Percentiles rank a stretch among this genome's conserved stretches.
Evolutionary conservation across 805 yeast genomes (phyloP).

Genomic region (Saccharomycopsis synnaedendra): DNA sequence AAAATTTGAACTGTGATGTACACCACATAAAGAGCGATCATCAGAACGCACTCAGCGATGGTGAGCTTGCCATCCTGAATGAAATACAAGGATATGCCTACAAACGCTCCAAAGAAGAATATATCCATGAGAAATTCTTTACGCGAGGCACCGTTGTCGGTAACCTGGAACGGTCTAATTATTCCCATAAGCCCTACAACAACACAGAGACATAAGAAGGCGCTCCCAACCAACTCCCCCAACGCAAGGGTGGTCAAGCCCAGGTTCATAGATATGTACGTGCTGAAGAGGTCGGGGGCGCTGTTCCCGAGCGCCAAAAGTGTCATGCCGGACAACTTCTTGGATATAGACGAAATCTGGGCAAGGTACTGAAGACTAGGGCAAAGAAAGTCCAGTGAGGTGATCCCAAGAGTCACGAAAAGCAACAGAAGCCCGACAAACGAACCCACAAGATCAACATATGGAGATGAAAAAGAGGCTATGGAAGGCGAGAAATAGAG

Average conservation of each 20-base stretch:
- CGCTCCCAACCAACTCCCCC: slow-evolving; percentile 84
- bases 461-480: neutral
- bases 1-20: slow-evolving; percentile 7
- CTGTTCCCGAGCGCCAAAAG: slow-evolving; percentile 87
- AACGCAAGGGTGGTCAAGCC: slow-evolving; percentile 71
- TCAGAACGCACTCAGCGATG: slow-evolving; percentile 5
- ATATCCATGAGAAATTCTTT: slow-evolving; percentile 18
- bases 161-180: slow-evolving; percentile 49
- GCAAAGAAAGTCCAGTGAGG: slow-evolving; percentile 73
- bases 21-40: slow-evolving; percentile 4
- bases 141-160: slow-evolving; percentile 7
- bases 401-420: slow-evolving; percentile 57
- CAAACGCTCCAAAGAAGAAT: slow-evolving; percentile 17
- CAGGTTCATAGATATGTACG: slow-evolving; percentile 66
- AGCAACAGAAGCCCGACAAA: slow-evolving; percentile 22
- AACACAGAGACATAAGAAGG: slow-evolving; percentile 67
- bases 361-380: slow-evolving; percentile 61
- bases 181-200: slow-evolving; percentile 74
- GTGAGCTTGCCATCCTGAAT: slow-evolving; percentile 11
- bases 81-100: slow-evolving; percentile 15
- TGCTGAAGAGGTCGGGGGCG: slow-evolving; percentile 78
- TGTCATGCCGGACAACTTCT: slow-evolving; percentile 76
- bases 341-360: slow-evolving; percentile 45
- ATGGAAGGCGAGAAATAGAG: too few relatives aligned
- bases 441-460: neutral